Base-by-base conservation (phyloP, 169 alveolate genomes). In the Eimeria falciformis region DNA sequence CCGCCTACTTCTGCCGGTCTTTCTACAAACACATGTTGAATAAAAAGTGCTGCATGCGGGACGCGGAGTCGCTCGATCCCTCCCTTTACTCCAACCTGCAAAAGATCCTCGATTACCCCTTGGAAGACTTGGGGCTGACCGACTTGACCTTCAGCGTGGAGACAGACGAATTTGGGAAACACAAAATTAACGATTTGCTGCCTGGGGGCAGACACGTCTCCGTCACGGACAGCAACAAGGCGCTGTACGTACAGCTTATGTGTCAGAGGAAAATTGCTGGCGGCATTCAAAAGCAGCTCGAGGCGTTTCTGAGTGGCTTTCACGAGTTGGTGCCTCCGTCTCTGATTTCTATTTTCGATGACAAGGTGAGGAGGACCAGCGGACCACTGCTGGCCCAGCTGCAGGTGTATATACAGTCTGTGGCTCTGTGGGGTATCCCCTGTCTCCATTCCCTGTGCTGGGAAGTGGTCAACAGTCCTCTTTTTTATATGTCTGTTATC, bases 41-140 rank as follows among this genome's bases (percentile, higher is more conserved):
- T 53, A 97, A 99, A 91, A 98, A 97, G 92, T 96, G 98, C 40
- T 96, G 96, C 11, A 98, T 98, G 62, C 98, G 98, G 50, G 99
- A 99, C 91, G 98, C 99, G 94, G 99, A 99, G 95, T 99, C 99
- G 83, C 98, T 98, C 46, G 99, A 99, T 92, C 99, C 99, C 25
- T 99, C 97, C 62, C 97, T 97, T 92, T 99, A 98, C 96, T 97
- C 97, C 93, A 98, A 98, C 95, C 93, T 99, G 92, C 98, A 98
- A 85, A 96, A 98, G 97, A 96, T 98, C 91, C 88, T 98, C 73
- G 99, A 98, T 91, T 97, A 98, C 88, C 98, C 98, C 90, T 95
- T 97, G 17, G 98, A 96, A 68, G 98, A 96, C 82, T 84, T 97
- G 77, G 98, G 98, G 9, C 95, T 97, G 56, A 18, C 73, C 37